Conservation (phyloP, 2,329 filamentous ascomycete genomes). For the Atkinsonella hypoxylon region DNA sequence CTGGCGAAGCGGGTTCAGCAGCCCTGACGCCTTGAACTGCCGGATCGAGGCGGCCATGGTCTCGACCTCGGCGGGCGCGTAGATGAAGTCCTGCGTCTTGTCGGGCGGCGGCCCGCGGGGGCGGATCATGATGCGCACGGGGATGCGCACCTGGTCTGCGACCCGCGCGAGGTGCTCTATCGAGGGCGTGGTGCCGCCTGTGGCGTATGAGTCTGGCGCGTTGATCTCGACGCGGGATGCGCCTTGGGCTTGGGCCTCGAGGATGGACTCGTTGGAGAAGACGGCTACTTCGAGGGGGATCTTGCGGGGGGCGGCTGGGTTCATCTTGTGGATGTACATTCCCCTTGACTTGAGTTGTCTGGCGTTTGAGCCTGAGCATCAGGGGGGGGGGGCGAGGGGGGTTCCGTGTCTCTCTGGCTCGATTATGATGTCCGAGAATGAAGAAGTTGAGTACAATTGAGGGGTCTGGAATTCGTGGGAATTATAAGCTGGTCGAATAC, state of each 20-base stretch:
- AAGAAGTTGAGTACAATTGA: too few relatives aligned
- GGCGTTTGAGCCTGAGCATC: too few relatives aligned
- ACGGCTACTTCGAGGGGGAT: constrained; percentile 39
- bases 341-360: too few relatives aligned
- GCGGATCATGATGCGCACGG: constrained; percentile 44
- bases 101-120: constrained; percentile 22
- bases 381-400: too few relatives aligned
- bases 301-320: too few relatives aligned
- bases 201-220: constrained; percentile 33
- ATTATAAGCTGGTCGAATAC: too few relatives aligned
- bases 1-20: constrained; percentile 27
- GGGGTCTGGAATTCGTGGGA: too few relatives aligned
- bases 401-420: too few relatives aligned
- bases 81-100: constrained; percentile 33
- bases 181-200: constrained; percentile 40
- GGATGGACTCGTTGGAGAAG: constrained; percentile 33
- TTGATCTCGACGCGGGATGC: constrained; percentile 44
- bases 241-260: constrained; percentile 28
- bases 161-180: constrained; percentile 25
- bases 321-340: too few relatives aligned
- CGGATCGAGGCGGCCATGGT: constrained; percentile 30
- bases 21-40: constrained; percentile 23
- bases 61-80: constrained; percentile 30
- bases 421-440: too few relatives aligned
- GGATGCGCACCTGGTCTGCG: constrained; percentile 17